A percentile compares a stretch with the other conserved stretches of the same genome.
These are phyloP conservation scores for Vitis hybrid DNA, from an alignment of 177 flowering plant genomes.

Conservation along the genomic window DNA sequence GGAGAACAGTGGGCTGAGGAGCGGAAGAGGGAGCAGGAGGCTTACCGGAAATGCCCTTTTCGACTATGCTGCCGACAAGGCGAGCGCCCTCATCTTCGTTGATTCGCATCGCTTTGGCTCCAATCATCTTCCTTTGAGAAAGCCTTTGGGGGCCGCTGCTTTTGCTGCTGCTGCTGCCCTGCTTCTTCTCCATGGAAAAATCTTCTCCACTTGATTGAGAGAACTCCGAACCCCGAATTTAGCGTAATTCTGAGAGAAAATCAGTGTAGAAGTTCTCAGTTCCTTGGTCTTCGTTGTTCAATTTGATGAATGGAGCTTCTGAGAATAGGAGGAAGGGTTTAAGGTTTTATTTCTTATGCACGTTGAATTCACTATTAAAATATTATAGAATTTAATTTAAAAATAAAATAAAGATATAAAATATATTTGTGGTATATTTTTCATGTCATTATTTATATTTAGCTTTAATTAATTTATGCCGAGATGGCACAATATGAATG, in stretches of 20 bases:
- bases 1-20: slow-evolving; percentile 70
- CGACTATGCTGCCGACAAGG: slow-evolving; percentile 66
- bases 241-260: too few relatives aligned
- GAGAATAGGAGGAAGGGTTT: too few relatives aligned
- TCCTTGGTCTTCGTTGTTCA: not conserved
- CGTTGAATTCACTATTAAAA: too few relatives aligned
- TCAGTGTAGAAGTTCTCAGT: not conserved
- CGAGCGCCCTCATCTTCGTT: slow-evolving; percentile 30
- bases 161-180: slow-evolving; percentile 7
- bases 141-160: slow-evolving; percentile 3
- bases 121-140: slow-evolving; percentile 7
- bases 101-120: slow-evolving; percentile 17
- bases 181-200: slow-evolving; percentile 23
- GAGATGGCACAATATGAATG: too few relatives aligned
- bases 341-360: too few relatives aligned
- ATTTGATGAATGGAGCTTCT: too few relatives aligned
- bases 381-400: too few relatives aligned
- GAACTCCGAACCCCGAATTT: too few relatives aligned
- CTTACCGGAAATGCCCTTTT: slow-evolving; percentile 56
- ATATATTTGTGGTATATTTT: too few relatives aligned
- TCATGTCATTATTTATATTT: too few relatives aligned
- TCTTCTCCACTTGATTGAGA: not conserved
- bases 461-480: too few relatives aligned
- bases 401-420: too few relatives aligned
- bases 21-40: slow-evolving; percentile 25